A percentile compares a stretch with the other conserved stretches of the same genome.
Conservation (phyloP, 768 basidiomycete species). For the Lactarius indigo region DNA sequence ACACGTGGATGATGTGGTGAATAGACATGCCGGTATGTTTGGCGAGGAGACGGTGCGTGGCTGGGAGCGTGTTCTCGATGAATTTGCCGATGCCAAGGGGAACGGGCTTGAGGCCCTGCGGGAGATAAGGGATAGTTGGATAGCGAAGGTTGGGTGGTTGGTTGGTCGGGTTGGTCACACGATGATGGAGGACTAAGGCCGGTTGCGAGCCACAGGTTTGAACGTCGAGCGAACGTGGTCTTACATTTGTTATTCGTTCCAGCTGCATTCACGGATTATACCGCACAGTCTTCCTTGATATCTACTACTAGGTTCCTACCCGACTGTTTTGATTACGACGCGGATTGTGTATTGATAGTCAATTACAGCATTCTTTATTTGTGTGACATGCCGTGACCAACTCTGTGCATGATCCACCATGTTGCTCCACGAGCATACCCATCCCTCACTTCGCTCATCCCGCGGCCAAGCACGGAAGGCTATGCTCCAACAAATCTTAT, state of each 20-base stretch:
- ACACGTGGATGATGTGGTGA: slow-evolving; percentile 65
- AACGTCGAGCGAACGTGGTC: slow-evolving; percentile 2
- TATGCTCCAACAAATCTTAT: neutral
- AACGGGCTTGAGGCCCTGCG: slow-evolving; percentile 42
- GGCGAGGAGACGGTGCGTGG: slow-evolving; percentile 60
- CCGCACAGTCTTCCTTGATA: slow-evolving; percentile 18
- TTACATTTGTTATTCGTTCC: slow-evolving; percentile 12
- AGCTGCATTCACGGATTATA: slow-evolving; percentile 22
- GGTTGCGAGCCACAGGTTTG: neutral
- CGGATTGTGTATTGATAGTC: slow-evolving; percentile 19
- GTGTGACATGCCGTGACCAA: slow-evolving; percentile 10
- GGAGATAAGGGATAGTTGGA: slow-evolving; percentile 61
- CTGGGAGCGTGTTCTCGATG: slow-evolving; percentile 71
- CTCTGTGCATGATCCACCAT: slow-evolving; percentile 42
- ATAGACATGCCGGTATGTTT: slow-evolving; percentile 76
- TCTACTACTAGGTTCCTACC: slow-evolving; percentile 15
- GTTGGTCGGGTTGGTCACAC: slow-evolving; percentile 43
- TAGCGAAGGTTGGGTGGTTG: slow-evolving; percentile 74
- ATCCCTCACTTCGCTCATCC: slow-evolving; percentile 16
- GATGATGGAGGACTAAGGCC: slow-evolving; percentile 35
- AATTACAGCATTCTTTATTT: neutral
- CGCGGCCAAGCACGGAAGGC: neutral
- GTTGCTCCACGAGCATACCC: slow-evolving; percentile 46
- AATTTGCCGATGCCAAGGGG: slow-evolving; percentile 53
- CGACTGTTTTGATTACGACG: slow-evolving; percentile 21